phyloP scores from a whole-genome alignment of 192 early-diverging fungal genomes.

The Coemansia reversa region DNA sequence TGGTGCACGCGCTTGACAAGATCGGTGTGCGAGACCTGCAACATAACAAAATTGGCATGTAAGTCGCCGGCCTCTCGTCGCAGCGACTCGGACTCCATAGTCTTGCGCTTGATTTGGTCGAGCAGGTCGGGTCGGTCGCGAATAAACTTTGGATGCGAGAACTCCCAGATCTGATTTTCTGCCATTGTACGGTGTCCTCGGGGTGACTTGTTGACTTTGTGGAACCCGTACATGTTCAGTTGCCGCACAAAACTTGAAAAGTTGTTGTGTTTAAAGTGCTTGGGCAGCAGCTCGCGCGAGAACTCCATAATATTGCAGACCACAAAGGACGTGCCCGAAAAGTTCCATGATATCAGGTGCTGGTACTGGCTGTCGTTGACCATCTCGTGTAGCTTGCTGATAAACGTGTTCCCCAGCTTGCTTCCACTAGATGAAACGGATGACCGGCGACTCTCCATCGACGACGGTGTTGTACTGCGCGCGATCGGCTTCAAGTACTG shows the following conservation, averaged over 20 bases:
- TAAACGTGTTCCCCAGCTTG: slow-evolving; percentile 59
- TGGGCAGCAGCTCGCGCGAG: slow-evolving; percentile 83
- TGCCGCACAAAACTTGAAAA: slow-evolving; percentile 88
- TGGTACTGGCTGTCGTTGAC: slow-evolving; percentile 83
- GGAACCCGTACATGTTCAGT: slow-evolving; percentile 86
- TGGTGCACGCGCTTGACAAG: slow-evolving; percentile 71
- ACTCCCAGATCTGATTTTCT: slow-evolving; percentile 93
- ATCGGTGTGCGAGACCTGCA: slow-evolving; percentile 74
- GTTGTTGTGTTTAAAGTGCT: slow-evolving; percentile 94
- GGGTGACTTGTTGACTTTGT: slow-evolving; percentile 90
- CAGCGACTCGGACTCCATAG: slow-evolving; percentile 78
- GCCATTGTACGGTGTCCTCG: slow-evolving; percentile 78
- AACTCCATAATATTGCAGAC: slow-evolving; percentile 92
- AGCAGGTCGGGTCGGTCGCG: slow-evolving; percentile 73
- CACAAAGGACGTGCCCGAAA: slow-evolving; percentile 82
- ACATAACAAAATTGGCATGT: slow-evolving; percentile 70
- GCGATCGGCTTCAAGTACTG: slow-evolving; percentile 54
- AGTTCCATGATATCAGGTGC: slow-evolving; percentile 88
- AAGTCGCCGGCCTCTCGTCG: slow-evolving; percentile 76
- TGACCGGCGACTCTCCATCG: slow-evolving; percentile 51
- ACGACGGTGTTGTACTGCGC: slow-evolving; percentile 53
- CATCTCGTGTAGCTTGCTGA: slow-evolving; percentile 72
- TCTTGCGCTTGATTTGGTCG: slow-evolving; percentile 90
- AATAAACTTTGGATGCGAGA: slow-evolving; percentile 80
- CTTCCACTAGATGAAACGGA: slow-evolving; percentile 49